Conservation (phyloP, 176 grass and related monocot genomes). For the Cenchrus fungigraminus region DNA sequence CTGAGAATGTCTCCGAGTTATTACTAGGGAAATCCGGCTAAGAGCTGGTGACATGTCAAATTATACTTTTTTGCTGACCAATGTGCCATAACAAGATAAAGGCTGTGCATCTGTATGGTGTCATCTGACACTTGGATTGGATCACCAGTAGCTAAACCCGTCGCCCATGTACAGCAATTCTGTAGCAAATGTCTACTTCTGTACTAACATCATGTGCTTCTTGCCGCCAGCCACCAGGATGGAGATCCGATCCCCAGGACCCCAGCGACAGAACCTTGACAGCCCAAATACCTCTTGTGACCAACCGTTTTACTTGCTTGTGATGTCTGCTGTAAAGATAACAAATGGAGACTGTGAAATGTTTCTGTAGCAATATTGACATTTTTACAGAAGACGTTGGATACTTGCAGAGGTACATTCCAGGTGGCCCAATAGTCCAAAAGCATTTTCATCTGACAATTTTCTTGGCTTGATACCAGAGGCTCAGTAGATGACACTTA, state of each 20-base stretch:
- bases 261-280: slow-evolving; percentile 78
- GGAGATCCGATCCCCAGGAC: slow-evolving; percentile 74
- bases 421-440: neutral
- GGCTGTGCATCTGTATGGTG: too few species aligned
- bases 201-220: slow-evolving; percentile 58
- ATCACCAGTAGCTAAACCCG: neutral
- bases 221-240: slow-evolving; percentile 71
- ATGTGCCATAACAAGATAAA: too few species aligned
- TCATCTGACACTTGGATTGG: too few species aligned
- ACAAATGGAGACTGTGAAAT: neutral
- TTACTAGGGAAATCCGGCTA: too few species aligned
- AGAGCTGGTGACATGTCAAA: too few species aligned
- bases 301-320: neutral
- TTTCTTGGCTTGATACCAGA: slow-evolving; percentile 12
- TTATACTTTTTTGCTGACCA: too few species aligned
- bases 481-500: neutral
- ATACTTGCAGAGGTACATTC: neutral
- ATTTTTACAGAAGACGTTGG: neutral
- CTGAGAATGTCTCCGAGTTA: too few species aligned
- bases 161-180: slow-evolving; percentile 25
- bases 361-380: neutral
- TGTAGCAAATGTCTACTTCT: slow-evolving; percentile 35
- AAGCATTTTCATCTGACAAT: neutral
- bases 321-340: slow-evolving; percentile 30
- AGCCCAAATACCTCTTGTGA: slow-evolving; percentile 58